These are phyloP conservation scores for Coelastrella sp. DNA, from an alignment of 139 green algal genomes.

Conservation along the genomic window DNA sequence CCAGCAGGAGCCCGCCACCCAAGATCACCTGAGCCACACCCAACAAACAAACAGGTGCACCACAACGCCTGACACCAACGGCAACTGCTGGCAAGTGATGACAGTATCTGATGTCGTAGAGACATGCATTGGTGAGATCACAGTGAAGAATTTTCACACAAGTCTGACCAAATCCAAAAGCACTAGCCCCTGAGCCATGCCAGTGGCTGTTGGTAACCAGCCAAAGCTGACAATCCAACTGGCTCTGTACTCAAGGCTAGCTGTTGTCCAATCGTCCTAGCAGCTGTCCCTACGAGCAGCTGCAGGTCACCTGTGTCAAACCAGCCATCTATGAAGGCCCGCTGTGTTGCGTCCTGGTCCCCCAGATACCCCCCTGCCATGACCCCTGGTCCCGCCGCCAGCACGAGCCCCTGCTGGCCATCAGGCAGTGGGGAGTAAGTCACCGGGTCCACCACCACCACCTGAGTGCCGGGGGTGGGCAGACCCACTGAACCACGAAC, in stretches of 20 bases:
- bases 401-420: conserved; percentile 72
- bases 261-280: not conserved
- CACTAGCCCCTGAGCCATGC: too few relatives aligned
- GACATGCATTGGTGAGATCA: too few relatives aligned
- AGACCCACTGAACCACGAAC: conserved; percentile 86
- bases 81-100: too few relatives aligned
- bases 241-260: not conserved
- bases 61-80: too few relatives aligned
- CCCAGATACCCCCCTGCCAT: conserved; percentile 60
- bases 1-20: conserved; percentile 77
- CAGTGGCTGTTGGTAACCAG: too few relatives aligned
- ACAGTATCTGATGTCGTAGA: too few relatives aligned
- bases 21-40: conserved; percentile 71
- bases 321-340: conserved; percentile 81
- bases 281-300: not conserved
- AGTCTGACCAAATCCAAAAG: too few relatives aligned
- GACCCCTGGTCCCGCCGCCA: conserved; percentile 72
- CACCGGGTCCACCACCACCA: conserved; percentile 89
- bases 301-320: conserved; percentile 79
- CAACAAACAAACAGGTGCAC: not conserved
- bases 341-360: conserved; percentile 67
- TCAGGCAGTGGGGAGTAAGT: conserved; percentile 69
- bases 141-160: too few relatives aligned
- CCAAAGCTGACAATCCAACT: too few relatives aligned
- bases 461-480: conserved; percentile 79